Base-by-base conservation (phyloP, 2,329 filamentous ascomycete genomes). In the Dactylellina haptotyla region DNA sequence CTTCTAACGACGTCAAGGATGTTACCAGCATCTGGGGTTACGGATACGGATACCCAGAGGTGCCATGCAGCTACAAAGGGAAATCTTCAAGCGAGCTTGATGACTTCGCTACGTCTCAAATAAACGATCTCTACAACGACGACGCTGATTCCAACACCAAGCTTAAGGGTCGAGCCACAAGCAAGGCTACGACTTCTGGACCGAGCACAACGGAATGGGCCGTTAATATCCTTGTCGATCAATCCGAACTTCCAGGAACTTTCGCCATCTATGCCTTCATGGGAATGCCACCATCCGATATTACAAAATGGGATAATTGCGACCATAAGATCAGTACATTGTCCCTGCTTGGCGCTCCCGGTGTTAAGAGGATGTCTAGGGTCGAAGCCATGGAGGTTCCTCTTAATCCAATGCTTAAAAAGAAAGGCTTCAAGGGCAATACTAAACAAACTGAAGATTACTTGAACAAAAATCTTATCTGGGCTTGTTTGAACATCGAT, bases 31-130 rank as follows among this genome's bases (percentile, higher is more conserved):
- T 77, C 37, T 77, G 56, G 56, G 59, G 20, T 5, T 75, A 75
- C 12, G 76, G 76, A 8, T 78, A 78, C 32, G 73, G 66, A n/a
- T 78, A 78, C 58, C 76, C 77, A n/a, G 77, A 78, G 28, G 75
- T 78, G 10, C 77, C 77, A 16, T 46, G 61, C 28, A 34, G 50
- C 3, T 76, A 62, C 48, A 10, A 45, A 9, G 37, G 30, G 3
- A 51, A 58, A 34, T 45, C 37, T n/a, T 3, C 50, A 2, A 48
- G 37, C 2, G 69, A 69, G 2, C 57, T 78, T 16, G 46, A 64
- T 10, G n/a, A 23, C n/a, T 76, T 75, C 28, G 41, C 64, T 25
- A 69, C 62, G 1, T 25, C 30, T 10, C 41, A 62, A 48, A 70
- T 78, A 23, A 77, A 78, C 32, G 53, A 62, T 12, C 39, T 65